Percentiles rank a stretch among this genome's conserved stretches.
Conservation (phyloP, 1,139 yeast genomes). For the Sugiyamaella grinbergsii region DNA sequence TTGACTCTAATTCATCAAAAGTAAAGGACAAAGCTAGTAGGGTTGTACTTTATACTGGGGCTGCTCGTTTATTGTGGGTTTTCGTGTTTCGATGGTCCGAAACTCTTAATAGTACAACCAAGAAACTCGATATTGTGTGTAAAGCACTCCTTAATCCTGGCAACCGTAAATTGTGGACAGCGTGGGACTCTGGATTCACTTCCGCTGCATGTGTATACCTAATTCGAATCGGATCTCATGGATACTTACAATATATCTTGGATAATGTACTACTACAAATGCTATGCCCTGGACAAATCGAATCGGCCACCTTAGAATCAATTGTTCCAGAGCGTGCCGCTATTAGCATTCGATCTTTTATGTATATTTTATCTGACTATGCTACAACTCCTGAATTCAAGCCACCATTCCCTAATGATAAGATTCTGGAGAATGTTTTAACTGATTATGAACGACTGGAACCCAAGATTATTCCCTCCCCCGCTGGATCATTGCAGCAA, state of each 20-base stretch:
- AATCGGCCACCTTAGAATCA: slow-evolving; percentile 52
- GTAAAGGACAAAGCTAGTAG: slow-evolving; percentile 50
- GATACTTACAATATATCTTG: slow-evolving; percentile 74
- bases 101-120: slow-evolving; percentile 81
- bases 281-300: slow-evolving; percentile 57
- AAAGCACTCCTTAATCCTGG: slow-evolving; percentile 51
- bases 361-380: slow-evolving; percentile 63
- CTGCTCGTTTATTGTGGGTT: slow-evolving; percentile 83
- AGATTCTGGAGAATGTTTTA: slow-evolving; percentile 2
- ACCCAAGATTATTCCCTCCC: slow-evolving; percentile 22
- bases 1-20: slow-evolving; percentile 52
- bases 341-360: slow-evolving; percentile 69
- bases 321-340: slow-evolving; percentile 70
- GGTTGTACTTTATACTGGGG: slow-evolving; percentile 61
- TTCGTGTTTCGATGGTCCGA: slow-evolving; percentile 85
- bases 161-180: slow-evolving; percentile 57
- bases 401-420: slow-evolving; percentile 23
- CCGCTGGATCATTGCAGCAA: slow-evolving; percentile 36
- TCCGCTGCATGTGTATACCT: slow-evolving; percentile 65
- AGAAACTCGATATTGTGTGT: slow-evolving; percentile 61
- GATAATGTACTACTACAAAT: slow-evolving; percentile 72
- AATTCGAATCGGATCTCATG: slow-evolving; percentile 73
- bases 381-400: slow-evolving; percentile 22
- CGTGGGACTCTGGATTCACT: slow-evolving; percentile 61
- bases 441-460: slow-evolving; percentile 7